Evolutionary conservation across 2,329 filamentous ascomycete genomes (phyloP).

Genomic region (Tolypocladium pustulatum): DNA sequence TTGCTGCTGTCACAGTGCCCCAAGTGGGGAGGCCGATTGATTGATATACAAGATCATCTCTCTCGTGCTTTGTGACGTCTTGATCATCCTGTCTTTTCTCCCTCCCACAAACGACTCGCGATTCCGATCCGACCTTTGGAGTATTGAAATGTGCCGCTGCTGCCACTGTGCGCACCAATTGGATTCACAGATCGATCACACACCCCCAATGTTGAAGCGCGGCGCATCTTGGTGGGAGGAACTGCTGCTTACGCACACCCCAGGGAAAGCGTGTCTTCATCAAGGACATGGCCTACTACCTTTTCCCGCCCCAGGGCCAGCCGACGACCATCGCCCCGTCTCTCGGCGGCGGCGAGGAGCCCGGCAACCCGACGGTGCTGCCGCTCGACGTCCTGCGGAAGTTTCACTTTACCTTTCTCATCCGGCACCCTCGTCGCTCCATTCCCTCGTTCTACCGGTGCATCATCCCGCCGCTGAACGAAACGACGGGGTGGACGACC

Average conservation of each 20-base stretch:
- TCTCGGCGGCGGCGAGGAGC: slow-evolving; percentile 55
- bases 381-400: slow-evolving; percentile 61
- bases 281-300: slow-evolving; percentile 94
- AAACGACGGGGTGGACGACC: slow-evolving; percentile 73
- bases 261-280: slow-evolving; percentile 91
- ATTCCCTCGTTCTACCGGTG: slow-evolving; percentile 94
- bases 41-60: background rate
- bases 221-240: background rate
- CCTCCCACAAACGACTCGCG: background rate
- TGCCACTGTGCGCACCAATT: background rate
- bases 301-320: slow-evolving; percentile 64
- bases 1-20: slow-evolving; percentile 2
- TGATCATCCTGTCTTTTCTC: background rate
- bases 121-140: background rate
- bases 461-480: slow-evolving; percentile 76
- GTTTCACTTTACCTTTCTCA: slow-evolving; percentile 94
- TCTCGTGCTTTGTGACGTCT: background rate
- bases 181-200: background rate
- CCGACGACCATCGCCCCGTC: slow-evolving; percentile 66
- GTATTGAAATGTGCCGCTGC: background rate
- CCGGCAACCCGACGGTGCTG: slow-evolving; percentile 74
- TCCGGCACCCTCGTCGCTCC: slow-evolving; percentile 84
- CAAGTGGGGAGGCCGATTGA: slow-evolving; percentile 1
- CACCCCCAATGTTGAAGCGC: background rate
- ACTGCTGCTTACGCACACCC: slow-evolving; percentile 13